phyloP scores from a whole-genome alignment of 2,329 filamentous ascomycete genomes.

The Pseudocercospora musae region DNA sequence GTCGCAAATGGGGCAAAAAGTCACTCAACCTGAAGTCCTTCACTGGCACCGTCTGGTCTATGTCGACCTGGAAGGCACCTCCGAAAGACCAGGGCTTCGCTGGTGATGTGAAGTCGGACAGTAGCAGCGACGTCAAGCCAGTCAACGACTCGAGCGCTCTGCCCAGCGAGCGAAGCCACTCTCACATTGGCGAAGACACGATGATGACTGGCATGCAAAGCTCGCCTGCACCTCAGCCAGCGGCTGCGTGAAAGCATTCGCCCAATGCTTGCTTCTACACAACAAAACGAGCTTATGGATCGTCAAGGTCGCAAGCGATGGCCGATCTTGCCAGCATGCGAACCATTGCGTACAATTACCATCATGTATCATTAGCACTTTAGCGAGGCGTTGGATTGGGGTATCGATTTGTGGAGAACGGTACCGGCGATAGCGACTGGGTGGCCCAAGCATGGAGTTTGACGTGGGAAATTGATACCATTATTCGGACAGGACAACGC shows the following conservation, averaged over 20 bases:
- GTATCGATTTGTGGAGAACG: not conserved
- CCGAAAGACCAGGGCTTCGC: slow-evolving; percentile 52
- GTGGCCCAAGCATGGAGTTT: not conserved
- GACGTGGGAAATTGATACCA: not conserved
- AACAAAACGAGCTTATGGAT: too few relatives aligned
- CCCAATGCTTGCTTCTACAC: too few relatives aligned
- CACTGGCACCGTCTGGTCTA: slow-evolving; percentile 78
- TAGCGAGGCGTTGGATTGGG: slow-evolving; percentile 1
- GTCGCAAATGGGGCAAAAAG: slow-evolving; percentile 84
- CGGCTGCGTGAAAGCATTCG: slow-evolving; percentile 33
- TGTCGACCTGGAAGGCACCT: slow-evolving; percentile 80
- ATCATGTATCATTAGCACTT: not conserved
- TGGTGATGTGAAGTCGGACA: slow-evolving; percentile 59
- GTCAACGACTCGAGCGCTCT: slow-evolving; percentile 55
- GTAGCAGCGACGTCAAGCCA: slow-evolving; percentile 55
- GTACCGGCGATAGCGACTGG: not conserved
- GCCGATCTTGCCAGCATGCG: not conserved
- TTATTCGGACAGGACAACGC: not conserved
- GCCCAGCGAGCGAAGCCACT: slow-evolving; percentile 57
- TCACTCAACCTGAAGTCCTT: slow-evolving; percentile 86
- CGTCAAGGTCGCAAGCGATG: not conserved
- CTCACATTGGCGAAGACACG: slow-evolving; percentile 40
- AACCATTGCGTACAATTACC: not conserved
- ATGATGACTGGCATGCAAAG: slow-evolving; percentile 35
- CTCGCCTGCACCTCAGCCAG: slow-evolving; percentile 37